Evolutionary conservation across 2,329 filamentous ascomycete species (phyloP).

Genomic region (Trichoderma asperellum): DNA sequence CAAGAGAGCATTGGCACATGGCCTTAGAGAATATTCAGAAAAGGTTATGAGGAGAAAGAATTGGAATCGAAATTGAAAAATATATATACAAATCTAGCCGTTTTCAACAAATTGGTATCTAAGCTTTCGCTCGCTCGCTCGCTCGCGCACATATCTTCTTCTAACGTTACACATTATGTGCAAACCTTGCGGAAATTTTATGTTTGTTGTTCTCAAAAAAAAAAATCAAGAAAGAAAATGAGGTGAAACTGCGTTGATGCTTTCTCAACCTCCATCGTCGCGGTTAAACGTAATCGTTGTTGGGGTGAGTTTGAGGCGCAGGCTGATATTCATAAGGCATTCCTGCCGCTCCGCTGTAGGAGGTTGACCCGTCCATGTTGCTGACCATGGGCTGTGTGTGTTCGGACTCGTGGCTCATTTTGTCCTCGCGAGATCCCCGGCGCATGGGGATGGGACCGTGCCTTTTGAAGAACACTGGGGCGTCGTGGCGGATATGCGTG

Average conservation of each 20-base stretch:
- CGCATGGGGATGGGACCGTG: neutral
- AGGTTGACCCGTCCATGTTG: neutral
- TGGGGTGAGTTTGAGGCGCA: neutral
- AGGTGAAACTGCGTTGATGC: neutral
- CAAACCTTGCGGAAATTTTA: neutral
- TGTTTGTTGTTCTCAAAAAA: neutral
- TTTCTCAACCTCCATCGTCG: too few species aligned
- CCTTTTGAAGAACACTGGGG: slow-evolving; percentile 24
- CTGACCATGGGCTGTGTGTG: slow-evolving; percentile 15
- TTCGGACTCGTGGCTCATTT: slow-evolving; percentile 4
- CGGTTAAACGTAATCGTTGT: slow-evolving; percentile 5
- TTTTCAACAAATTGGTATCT: neutral
- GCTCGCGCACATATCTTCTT: neutral
- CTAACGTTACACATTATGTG: slow-evolving; percentile 2
- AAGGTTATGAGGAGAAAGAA: neutral
- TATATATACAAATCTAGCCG: neutral
- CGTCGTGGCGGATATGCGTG: slow-evolving; percentile 39
- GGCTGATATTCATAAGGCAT: slow-evolving; percentile 1
- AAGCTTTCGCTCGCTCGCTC: neutral
- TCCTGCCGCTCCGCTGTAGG: neutral
- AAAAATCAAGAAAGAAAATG: neutral
- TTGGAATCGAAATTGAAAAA: neutral
- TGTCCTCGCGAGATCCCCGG: neutral
- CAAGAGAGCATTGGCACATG: too few species aligned
- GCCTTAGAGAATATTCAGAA: too few species aligned